Evolutionary conservation across 83 land plant genomes (phyloP), one percentile per base, ranked within the genome.

Genomic region (Picea abies): DNA sequence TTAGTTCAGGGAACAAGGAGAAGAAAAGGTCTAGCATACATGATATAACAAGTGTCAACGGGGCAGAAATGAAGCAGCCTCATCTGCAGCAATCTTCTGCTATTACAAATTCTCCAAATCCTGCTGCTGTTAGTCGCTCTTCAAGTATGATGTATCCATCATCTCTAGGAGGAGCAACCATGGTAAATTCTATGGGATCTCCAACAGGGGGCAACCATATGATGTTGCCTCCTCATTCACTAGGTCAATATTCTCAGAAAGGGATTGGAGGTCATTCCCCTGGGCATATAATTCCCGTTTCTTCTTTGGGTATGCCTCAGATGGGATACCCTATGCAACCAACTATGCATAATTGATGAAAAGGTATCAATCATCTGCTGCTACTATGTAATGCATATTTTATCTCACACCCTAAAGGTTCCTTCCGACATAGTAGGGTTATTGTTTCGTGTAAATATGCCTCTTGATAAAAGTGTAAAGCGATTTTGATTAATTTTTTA

Each of bases 21-120:
- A 88, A 86, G 83, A 79, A 88, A 41, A 82, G 92, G 66, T 88
- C 90, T 9, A 90, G 92, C 86, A 90, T 90, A 29, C 90, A 90
- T 67, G 92, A 90, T 71, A 90, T 90, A 63, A 88, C 88, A 7
- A 90, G 87, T 23, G 85, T 88, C 16, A 60, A 37, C 32, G 23
- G 25, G 26, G 81, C 15, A 37, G 81, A 79, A 23, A 20, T 63
- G 65, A 63, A 63, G 47, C 81, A 79, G 68, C 17, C 81, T 79
- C 65, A 26, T 35, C 9, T 63, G 47, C 69, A 56, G 22, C 79
- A 76, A 76, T 60, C 79, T 76, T 76, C 79, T 14, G 62, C 79
- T 25, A 76, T 76, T 76, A 76, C 79, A 25, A 76, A 76, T 25
- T 23, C 79, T 52, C 26, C 35, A 47, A 75, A 44, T 25, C 78